phyloP scores from a whole-genome alignment of 2,329 filamentous ascomycete genomes.

The Acrocalymma vagum region DNA sequence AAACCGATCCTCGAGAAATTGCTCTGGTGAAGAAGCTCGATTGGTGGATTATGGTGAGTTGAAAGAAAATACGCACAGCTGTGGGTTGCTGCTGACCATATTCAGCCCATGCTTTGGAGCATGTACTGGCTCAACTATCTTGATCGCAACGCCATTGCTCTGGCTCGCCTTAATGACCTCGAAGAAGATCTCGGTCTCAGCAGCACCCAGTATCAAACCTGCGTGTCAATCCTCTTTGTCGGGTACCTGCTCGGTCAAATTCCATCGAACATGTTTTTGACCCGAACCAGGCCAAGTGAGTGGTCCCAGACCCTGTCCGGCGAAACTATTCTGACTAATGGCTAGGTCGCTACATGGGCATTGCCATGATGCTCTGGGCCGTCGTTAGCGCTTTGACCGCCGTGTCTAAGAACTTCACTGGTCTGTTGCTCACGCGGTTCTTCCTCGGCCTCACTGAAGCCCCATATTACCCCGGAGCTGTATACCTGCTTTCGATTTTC shows the following conservation, averaged over 20 bases:
- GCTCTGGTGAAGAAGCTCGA: slow-evolving; percentile 43
- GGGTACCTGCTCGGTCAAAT: slow-evolving; percentile 47
- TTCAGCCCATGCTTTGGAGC: slow-evolving; percentile 39
- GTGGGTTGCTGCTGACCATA: slow-evolving; percentile 42
- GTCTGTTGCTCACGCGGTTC: slow-evolving; percentile 54
- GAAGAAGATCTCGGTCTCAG: slow-evolving; percentile 60
- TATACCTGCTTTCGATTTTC: slow-evolving; percentile 47
- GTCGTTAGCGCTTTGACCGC: slow-evolving; percentile 54
- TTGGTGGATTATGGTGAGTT: slow-evolving; percentile 41
- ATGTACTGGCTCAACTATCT: slow-evolving; percentile 20
- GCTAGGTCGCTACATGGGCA: slow-evolving; percentile 30
- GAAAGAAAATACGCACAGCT: too few relatives aligned
- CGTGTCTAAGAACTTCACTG: slow-evolving; percentile 51
- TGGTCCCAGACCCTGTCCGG: slow-evolving; percentile 27
- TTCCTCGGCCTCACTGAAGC: slow-evolving; percentile 54
- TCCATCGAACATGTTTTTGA: slow-evolving; percentile 48
- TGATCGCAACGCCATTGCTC: slow-evolving; percentile 71
- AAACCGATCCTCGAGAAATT: slow-evolving; percentile 45
- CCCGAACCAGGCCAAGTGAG: slow-evolving; percentile 31
- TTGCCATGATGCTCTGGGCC: slow-evolving; percentile 52
- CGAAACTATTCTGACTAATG: slow-evolving; percentile 1
- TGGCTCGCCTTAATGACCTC: slow-evolving; percentile 69
- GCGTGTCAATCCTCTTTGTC: slow-evolving; percentile 33
- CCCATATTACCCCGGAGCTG: slow-evolving; percentile 46
- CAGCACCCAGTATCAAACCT: slow-evolving; percentile 32